Base-by-base conservation (phyloP, 495 filamentous ascomycete species). In the Aspergillus carlsbadensis region DNA sequence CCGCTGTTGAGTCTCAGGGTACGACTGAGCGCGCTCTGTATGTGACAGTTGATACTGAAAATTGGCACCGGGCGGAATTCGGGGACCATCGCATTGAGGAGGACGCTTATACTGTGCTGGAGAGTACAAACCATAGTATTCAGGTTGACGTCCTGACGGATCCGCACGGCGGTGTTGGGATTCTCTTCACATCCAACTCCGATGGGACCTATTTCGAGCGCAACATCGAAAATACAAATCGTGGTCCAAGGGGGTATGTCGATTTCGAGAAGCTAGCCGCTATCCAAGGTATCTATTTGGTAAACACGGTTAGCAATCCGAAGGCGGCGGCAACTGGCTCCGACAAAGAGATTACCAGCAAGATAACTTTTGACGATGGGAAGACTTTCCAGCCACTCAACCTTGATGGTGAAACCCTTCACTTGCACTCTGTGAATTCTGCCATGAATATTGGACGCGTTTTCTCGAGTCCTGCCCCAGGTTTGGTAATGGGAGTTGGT, bases 81-180 rank as follows among this genome's bases (percentile, higher is more conserved):
- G 87, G 87, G 29, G 82, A 83, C 29, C 89, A 92, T 66, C 86
- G 84, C 40, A 68, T 98, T 21, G 82, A 88, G 61, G 81, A 97
- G 67, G 83, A 94, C 63, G 91, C 90, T 13, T 98, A 97, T 66
- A 98, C 94, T 1, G 78, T 98, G 20, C 78, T 98, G 26, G 93
- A 97, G 72, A 92, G 90, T 58, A 97, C 94, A 15, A 90, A 96
- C 60, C 96, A 98, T 77, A 96, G 92, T 74, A 90, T 98, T 57
- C 92, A 97, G 69, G 85, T 98, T 37, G 92, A 98, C 76, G 92
- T 98, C 58, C 83, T 91, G 77, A 89, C 85, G 66, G 67, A 56
- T 71, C 78, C 29, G 75, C 74, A 2, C 14, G 82, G 75, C 34
- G 85, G 88, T 5, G 90, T 96, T 82, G 94, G 94, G 20, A 83